These are phyloP conservation scores for Ramaria rubella DNA, from an alignment of 768 basidiomycete species.

Conservation along the genomic window DNA sequence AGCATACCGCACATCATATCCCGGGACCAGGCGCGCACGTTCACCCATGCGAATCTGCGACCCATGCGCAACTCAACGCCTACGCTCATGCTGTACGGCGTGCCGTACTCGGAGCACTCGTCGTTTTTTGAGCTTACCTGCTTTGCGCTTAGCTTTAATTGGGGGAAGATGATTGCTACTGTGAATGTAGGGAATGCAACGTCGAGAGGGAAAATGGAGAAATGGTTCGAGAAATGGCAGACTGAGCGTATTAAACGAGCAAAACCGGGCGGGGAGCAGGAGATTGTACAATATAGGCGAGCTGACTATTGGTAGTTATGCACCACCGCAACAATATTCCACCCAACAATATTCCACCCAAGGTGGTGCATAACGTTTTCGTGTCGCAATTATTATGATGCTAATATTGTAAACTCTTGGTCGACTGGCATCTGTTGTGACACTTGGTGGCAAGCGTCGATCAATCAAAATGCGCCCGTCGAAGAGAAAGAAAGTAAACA, in stretches of 20 bases:
- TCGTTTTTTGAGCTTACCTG: constrained; percentile 94
- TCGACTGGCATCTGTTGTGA: too few species aligned
- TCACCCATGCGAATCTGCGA: constrained; percentile 62
- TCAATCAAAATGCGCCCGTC: too few species aligned
- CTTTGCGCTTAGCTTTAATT: constrained; percentile 84
- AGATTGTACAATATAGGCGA: constrained; percentile 31
- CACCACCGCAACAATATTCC: too few species aligned
- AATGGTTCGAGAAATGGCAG: constrained; percentile 89
- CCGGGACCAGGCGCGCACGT: constrained; percentile 56
- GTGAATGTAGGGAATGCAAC: constrained; percentile 76
- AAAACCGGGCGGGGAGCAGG: constrained; percentile 21
- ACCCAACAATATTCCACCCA: too few species aligned
- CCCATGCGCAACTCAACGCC: constrained; percentile 66
- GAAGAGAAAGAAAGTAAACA: too few species aligned
- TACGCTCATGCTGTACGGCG: constrained; percentile 66
- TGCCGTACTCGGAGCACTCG: constrained; percentile 93
- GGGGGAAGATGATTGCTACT: constrained; percentile 89
- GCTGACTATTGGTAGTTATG: constrained; percentile 49
- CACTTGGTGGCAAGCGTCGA: too few species aligned
- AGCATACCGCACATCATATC: constrained; percentile 65
- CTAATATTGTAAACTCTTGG: too few species aligned
- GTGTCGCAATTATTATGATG: too few species aligned
- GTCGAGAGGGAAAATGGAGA: constrained; percentile 77
- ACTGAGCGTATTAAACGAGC: constrained; percentile 60
- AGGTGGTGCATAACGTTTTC: too few species aligned